Percentiles rank a stretch among this genome's conserved stretches.
Conservation (phyloP, 1,284 basidiomycete genomes). For the Trichosporon asahii region DNA sequence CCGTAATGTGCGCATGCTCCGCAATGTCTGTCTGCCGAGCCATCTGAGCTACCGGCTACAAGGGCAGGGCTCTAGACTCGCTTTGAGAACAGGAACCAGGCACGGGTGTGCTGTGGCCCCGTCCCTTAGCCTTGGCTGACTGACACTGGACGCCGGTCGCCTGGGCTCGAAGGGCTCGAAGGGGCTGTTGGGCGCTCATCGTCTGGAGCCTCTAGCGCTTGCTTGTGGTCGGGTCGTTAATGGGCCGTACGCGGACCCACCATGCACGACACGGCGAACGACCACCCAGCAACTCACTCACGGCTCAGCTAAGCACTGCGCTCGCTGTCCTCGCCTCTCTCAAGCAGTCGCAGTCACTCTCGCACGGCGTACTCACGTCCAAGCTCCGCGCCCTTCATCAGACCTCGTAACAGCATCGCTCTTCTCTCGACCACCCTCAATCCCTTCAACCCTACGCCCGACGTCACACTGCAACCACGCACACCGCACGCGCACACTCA, state of each 20-base stretch:
- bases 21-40: background rate
- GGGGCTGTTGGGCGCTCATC: too few relatives aligned
- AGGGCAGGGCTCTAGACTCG: too few relatives aligned
- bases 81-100: background rate
- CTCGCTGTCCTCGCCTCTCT: background rate
- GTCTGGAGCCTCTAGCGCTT: too few relatives aligned
- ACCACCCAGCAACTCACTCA: background rate
- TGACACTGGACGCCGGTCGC: background rate
- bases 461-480: background rate
- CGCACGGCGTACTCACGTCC: too few relatives aligned
- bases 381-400: too few relatives aligned
- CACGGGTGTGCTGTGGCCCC: background rate
- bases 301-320: background rate
- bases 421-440: background rate
- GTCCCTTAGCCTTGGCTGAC: background rate
- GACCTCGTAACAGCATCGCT: background rate
- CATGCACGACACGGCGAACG: background rate
- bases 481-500: too few relatives aligned
- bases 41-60: too few relatives aligned
- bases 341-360: too few relatives aligned
- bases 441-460: conserved; percentile 4
- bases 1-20: background rate
- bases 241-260: background rate
- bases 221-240: background rate
- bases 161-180: background rate